These are phyloP conservation scores for Stachybotrys chartarum DNA, from an alignment of 2,329 filamentous ascomycete species.

Conservation along the genomic window DNA sequence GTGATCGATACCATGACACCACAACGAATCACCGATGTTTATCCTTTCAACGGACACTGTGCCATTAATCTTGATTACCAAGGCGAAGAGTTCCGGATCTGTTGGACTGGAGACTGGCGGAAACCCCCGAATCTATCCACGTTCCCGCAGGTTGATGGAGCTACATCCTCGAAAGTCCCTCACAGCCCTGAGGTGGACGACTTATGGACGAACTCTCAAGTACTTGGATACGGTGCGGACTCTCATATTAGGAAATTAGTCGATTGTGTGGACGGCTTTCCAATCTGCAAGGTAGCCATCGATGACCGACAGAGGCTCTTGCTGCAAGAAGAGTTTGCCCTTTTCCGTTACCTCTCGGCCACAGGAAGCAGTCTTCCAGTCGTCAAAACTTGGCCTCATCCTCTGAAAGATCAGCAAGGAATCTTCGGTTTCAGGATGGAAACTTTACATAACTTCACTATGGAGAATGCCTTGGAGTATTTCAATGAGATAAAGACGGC, in stretches of 20 bases:
- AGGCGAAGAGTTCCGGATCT: constrained; percentile 1
- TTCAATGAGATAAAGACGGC: neutral
- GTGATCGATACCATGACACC: no score
- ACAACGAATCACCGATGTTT: no score
- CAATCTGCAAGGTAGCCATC: constrained; percentile 3
- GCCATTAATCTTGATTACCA: neutral
- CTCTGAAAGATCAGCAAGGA: neutral
- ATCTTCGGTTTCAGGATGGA: constrained; percentile 5
- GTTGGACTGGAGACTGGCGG: constrained; percentile 2
- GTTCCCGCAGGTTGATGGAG: neutral
- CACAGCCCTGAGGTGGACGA: neutral
- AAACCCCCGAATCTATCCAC: neutral
- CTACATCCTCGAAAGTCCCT: constrained; percentile 2
- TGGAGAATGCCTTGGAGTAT: neutral
- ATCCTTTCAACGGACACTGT: no score
- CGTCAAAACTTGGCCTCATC: neutral
- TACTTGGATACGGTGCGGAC: neutral
- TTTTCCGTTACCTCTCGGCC: neutral
- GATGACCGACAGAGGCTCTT: neutral
- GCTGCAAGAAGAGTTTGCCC: neutral
- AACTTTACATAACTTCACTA: neutral
- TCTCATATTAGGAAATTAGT: constrained; percentile 1
- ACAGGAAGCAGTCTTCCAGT: neutral
- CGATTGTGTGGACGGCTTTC: constrained; percentile 1
- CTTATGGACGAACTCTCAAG: neutral